Evolutionary conservation across 306 rosid species (phyloP).

Genomic region (Rubus parviflorus): DNA sequence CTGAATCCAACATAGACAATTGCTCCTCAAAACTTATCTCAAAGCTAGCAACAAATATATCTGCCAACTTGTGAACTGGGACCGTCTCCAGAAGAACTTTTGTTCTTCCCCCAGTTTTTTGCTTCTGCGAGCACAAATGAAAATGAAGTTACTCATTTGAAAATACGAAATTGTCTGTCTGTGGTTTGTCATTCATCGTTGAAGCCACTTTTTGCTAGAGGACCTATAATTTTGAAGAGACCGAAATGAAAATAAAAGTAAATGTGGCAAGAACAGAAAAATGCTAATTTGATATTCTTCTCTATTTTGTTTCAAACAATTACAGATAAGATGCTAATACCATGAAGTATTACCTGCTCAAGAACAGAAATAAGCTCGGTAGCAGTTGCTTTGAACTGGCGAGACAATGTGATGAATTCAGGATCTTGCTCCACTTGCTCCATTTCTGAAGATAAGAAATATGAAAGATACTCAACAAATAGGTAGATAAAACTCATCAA

Average conservation of each 20-base stretch:
- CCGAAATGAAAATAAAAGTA: neutral
- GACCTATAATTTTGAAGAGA: neutral
- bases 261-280: neutral
- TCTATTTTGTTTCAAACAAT: slow-evolving; percentile 12
- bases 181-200: neutral
- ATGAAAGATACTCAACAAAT: slow-evolving; percentile 42
- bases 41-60: slow-evolving; percentile 98
- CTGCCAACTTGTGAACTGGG: slow-evolving; percentile 96
- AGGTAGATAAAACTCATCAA: slow-evolving; percentile 33
- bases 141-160: slow-evolving; percentile 17
- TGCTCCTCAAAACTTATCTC: slow-evolving; percentile 99
- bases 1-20: slow-evolving; percentile 86
- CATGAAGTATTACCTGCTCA: slow-evolving; percentile 79
- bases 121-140: slow-evolving; percentile 63
- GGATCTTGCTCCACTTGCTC: slow-evolving; percentile 98
- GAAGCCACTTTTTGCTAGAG: neutral
- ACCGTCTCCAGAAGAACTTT: slow-evolving; percentile 96
- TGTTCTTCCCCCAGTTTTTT: slow-evolving; percentile 94
- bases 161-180: neutral
- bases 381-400: slow-evolving; percentile 93
- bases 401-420: slow-evolving; percentile 72
- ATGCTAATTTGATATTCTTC: neutral
- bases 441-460: slow-evolving; percentile 66
- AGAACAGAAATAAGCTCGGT: slow-evolving; percentile 88
- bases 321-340: slow-evolving; percentile 1